Base-by-base conservation (phyloP, 805 yeast species). In the Hanseniaspora valbyensis region DNA sequence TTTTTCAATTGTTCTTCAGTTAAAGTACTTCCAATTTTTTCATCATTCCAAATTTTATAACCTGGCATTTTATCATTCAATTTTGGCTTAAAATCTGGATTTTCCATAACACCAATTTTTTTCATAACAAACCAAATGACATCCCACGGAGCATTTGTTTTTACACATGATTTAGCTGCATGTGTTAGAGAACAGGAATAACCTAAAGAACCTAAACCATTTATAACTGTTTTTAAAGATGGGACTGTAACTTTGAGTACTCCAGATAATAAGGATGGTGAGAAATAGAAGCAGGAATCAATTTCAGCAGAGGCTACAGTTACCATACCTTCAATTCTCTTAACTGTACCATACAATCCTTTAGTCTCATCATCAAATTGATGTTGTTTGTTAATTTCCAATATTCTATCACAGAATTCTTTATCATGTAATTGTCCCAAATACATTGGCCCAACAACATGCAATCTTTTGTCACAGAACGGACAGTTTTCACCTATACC, bases 361-460 rank as follows among this genome's bases (percentile, higher is more conserved):
- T 22, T n/a, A 1, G 21, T 18, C 12, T 34, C 39, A 4, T 71
- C 74, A 25, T 71, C 71, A 50, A 74, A 78, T 21, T 78, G 72
- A 8, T 64, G 64, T 2, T 61, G 67, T 24, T 64, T 60, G 59
- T 80, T 75, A 55, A 78, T 66, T n/a, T 72, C 69, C 50, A 86
- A 70, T 42, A 89, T 72, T 56, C 70, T 75, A 25, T 76, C 70
- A 39, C 90, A 70, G 59, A 90, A 92, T 18, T 73, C 77, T 24
- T 64, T 61, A 60, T 82, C 75, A 60, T 90, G 97, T 52, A 92
- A 65, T 6, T 74, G 70, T 0, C 88, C 95, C 10, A 80, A 88
- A 84, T 95, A 92, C 95, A 92, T 84, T 54, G 99, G 99, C 3
- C 99, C 99, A 7, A 90, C 88, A 32, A 92, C 62, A 61, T 85